These are phyloP conservation scores for Ogataea thermomethanolica DNA, from an alignment of 805 yeast genomes.

Conservation along the genomic window DNA sequence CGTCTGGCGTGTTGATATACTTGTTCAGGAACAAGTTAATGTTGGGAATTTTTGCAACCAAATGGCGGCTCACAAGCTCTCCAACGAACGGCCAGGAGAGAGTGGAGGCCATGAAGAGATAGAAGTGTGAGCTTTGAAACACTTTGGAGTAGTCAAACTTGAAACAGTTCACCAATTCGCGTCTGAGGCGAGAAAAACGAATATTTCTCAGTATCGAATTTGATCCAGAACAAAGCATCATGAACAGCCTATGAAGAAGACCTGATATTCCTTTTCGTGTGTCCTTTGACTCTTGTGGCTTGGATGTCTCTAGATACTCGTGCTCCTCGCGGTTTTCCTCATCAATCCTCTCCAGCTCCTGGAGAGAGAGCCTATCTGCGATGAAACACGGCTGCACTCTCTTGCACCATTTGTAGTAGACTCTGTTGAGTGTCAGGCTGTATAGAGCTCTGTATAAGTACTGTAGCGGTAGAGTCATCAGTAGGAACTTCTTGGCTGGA, in stretches of 20 bases:
- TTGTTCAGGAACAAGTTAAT: constrained; percentile 22
- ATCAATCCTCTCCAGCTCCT: constrained; percentile 33
- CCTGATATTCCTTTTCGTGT: background rate
- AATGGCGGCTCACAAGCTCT: constrained; percentile 18
- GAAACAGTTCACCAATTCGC: constrained; percentile 30
- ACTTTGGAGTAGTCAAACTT: constrained; percentile 29
- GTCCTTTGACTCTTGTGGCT: background rate
- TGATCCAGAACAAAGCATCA: constrained; percentile 3
- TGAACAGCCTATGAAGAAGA: constrained; percentile 4
- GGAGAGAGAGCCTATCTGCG: constrained; percentile 32
- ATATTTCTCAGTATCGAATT: constrained; percentile 16
- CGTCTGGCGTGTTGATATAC: constrained; percentile 35
- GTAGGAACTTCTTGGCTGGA: constrained; percentile 17
- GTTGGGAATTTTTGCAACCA: constrained; percentile 23
- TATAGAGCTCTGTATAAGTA: constrained; percentile 19
- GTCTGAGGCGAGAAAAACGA: constrained; percentile 18
- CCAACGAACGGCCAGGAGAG: constrained; percentile 35
- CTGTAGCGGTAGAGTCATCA: constrained; percentile 17
- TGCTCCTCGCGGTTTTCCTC: constrained; percentile 29
- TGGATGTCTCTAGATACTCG: constrained; percentile 15
- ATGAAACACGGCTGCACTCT: constrained; percentile 34
- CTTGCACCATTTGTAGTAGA: constrained; percentile 35
- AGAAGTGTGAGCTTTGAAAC: constrained; percentile 21
- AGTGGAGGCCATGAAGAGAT: constrained; percentile 26
- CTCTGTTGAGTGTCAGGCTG: constrained; percentile 31